These are phyloP conservation scores for Colletotrichum musae DNA, from an alignment of 2,329 filamentous ascomycete genomes.

Conservation along the genomic window DNA sequence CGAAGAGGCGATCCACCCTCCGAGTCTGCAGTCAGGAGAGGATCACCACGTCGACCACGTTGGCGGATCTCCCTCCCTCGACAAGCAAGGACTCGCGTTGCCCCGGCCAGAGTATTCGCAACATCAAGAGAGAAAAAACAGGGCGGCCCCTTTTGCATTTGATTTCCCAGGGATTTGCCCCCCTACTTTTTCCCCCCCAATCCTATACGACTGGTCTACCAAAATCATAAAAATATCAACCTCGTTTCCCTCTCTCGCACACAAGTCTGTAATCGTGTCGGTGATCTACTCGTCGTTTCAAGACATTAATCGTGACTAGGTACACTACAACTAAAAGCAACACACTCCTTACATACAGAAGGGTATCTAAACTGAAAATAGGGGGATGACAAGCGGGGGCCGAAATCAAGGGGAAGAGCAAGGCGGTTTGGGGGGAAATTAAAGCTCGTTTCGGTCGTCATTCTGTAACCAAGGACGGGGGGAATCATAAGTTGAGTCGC, in stretches of 20 bases:
- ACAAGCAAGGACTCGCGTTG: constrained; percentile 7
- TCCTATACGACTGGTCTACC: constrained; percentile 19
- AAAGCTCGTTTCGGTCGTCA: too few relatives aligned
- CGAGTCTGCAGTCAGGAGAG: constrained; percentile 9
- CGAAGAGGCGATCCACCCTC: constrained; percentile 17
- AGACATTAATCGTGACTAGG: not conserved
- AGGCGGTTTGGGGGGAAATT: not conserved
- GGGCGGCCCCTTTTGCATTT: constrained; percentile 41
- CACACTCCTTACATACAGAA: constrained; percentile 15
- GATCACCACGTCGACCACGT: not conserved
- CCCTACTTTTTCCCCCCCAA: constrained; percentile 2
- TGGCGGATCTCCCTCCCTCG: not conserved
- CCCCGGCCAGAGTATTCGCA: constrained; percentile 24
- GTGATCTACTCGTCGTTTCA: too few relatives aligned
- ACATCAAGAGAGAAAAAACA: constrained; percentile 15
- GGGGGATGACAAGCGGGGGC: not conserved
- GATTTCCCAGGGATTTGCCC: constrained; percentile 33
- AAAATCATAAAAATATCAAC: constrained; percentile 19
- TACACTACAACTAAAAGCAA: not conserved
- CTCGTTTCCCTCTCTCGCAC: constrained; percentile 15
- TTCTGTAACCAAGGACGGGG: not conserved
- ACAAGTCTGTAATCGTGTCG: not conserved
- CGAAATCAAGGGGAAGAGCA: not conserved
- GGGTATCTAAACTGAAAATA: constrained; percentile 35
- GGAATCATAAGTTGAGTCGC: constrained; percentile 63